phyloP scores from a whole-genome alignment of 1,284 basidiomycete genomes.

The Fomitopsis palustris region DNA sequence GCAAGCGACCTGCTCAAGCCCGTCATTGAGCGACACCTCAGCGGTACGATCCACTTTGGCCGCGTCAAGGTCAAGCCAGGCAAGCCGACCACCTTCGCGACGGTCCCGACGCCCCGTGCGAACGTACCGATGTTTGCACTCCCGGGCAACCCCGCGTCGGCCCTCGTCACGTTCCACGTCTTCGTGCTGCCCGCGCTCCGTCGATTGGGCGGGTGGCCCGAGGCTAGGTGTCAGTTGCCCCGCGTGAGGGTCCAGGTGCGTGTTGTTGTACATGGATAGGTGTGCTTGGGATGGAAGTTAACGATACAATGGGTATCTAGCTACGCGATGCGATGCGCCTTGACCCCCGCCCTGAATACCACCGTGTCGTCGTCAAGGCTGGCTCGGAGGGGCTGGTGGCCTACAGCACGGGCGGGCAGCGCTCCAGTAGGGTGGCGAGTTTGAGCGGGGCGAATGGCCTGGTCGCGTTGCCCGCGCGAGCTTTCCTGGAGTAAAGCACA shows the following conservation, averaged over 20 bases:
- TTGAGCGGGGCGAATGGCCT: constrained; percentile 77
- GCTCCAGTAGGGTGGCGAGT: constrained; percentile 77
- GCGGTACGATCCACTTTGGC: constrained; percentile 79
- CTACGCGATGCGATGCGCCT: constrained; percentile 59
- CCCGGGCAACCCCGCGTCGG: constrained; percentile 87
- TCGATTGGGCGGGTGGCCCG: constrained; percentile 65
- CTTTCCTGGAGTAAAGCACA: constrained; percentile 19
- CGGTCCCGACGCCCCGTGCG: constrained; percentile 50
- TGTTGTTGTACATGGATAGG: background rate
- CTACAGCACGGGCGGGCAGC: constrained; percentile 80
- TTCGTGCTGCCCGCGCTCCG: constrained; percentile 83
- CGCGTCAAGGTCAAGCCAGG: constrained; percentile 70
- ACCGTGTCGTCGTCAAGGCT: constrained; percentile 64
- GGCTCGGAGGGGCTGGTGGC: constrained; percentile 52
- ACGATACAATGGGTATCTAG: constrained; percentile 27
- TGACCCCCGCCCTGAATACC: constrained; percentile 79
- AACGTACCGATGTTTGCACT: constrained; percentile 69
- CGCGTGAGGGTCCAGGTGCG: constrained; percentile 63
- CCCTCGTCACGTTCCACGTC: constrained; percentile 84
- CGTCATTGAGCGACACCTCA: constrained; percentile 75
- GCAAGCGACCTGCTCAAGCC: constrained; percentile 85
- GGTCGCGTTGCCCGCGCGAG: constrained; percentile 56
- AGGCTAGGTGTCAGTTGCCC: constrained; percentile 55
- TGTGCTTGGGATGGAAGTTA: background rate
- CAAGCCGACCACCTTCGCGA: constrained; percentile 87